Conservation (phyloP, 2,329 filamentous ascomycete species). For the Arthrinium puccinioides region DNA sequence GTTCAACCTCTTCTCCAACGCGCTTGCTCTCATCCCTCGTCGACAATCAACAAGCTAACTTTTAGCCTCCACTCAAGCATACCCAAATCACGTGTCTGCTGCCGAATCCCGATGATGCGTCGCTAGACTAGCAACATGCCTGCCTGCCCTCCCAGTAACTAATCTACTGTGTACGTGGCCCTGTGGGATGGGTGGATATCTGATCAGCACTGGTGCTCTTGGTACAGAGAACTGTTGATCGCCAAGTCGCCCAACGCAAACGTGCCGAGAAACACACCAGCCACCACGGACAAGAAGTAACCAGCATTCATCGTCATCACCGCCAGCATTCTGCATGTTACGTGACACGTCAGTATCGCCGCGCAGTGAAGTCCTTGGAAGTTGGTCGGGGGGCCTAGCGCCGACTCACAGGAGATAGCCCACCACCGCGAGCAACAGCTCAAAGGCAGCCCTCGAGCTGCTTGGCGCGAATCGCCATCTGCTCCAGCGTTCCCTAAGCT, state of each 20-base stretch:
- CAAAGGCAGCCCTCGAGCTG: conserved; percentile 48
- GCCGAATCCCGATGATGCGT: no score
- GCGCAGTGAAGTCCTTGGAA: background rate
- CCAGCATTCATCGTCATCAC: conserved; percentile 66
- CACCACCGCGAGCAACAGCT: conserved; percentile 47
- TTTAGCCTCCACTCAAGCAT: no score
- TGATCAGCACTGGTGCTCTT: conserved; percentile 6
- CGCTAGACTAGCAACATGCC: no score
- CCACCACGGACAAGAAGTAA: conserved; percentile 58
- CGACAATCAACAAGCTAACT: no score
- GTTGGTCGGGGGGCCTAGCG: no score
- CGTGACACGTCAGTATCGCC: conserved; percentile 6
- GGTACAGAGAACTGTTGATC: conserved; percentile 1
- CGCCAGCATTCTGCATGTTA: conserved; percentile 61
- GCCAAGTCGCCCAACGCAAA: conserved; percentile 47
- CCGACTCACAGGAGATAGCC: conserved; percentile 58
- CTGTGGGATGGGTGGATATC: no score
- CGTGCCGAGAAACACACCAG: conserved; percentile 40
- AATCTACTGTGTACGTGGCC: no score
- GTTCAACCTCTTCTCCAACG: no score
- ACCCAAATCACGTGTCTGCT: no score
- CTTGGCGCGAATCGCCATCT: conserved; percentile 46
- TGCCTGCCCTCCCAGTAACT: no score
- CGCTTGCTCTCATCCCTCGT: no score
- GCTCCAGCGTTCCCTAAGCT: background rate